Conservation (phyloP, 2,329 filamentous ascomycete species). For the Fusarium musae region DNA sequence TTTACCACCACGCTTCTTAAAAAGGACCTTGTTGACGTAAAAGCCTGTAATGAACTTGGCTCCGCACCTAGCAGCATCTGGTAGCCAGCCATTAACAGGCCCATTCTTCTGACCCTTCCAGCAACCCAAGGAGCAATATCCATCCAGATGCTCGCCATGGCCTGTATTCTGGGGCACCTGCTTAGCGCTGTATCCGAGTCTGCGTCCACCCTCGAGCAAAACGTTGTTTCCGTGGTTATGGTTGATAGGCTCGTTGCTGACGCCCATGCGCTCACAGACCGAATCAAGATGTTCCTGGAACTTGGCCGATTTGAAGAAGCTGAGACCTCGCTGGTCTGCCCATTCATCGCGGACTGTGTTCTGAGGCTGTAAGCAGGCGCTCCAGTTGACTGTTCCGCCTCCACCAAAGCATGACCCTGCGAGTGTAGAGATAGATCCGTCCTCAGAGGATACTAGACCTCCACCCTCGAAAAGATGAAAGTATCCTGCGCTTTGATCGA, state of each 20-base stretch:
- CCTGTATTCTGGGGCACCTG: not conserved
- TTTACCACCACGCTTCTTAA: not conserved
- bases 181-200: not conserved
- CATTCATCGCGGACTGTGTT: slow-evolving; percentile 3
- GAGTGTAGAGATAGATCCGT: not conserved
- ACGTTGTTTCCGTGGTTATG: not conserved
- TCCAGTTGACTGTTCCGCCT: slow-evolving; percentile 7
- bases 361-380: not conserved
- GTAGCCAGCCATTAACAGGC: not conserved
- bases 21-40: not conserved
- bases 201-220: not conserved
- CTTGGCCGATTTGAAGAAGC: not conserved
- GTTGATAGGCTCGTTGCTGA: not conserved
- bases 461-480: not conserved
- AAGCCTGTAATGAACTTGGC: not conserved
- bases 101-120: not conserved
- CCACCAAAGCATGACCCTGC: slow-evolving; percentile 1
- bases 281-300: not conserved
- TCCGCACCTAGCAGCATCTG: not conserved
- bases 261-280: not conserved
- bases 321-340: not conserved
- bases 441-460: not conserved
- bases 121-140: not conserved
- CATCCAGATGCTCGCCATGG: not conserved
- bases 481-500: not conserved